Percentiles rank a stretch among this genome's conserved stretches.
These are phyloP conservation scores for Capsicum pubescens DNA, from an alignment of 257 asterid species.

Conservation along the genomic window DNA sequence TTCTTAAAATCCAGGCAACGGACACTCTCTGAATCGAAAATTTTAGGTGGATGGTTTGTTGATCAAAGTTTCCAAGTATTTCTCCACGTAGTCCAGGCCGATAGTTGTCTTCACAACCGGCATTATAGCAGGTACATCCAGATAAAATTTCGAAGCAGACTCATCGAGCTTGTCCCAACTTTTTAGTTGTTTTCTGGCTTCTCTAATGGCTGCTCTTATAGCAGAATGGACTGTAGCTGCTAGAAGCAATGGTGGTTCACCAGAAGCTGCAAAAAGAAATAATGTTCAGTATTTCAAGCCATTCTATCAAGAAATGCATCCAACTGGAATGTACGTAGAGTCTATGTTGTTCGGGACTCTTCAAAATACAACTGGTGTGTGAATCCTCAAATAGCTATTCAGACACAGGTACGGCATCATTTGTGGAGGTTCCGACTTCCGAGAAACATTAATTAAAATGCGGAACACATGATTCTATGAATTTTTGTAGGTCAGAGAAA, in stretches of 20 bases:
- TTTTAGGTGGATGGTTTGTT: not conserved
- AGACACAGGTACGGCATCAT: no score
- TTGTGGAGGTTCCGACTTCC: no score
- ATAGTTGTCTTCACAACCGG: conserved; percentile 37
- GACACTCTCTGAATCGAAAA: not conserved
- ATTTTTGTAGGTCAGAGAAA: no score
- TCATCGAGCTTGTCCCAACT: conserved; percentile 18
- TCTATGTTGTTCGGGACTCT: not conserved
- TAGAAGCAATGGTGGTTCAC: conserved; percentile 80
- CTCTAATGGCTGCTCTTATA: conserved; percentile 69
- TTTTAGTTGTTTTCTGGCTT: conserved; percentile 42
- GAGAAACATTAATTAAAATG: no score
- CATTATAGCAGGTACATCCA: conserved; percentile 35
- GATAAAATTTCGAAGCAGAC: conserved; percentile 23
- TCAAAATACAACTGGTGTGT: no score
- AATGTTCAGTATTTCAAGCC: not conserved
- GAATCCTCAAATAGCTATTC: no score
- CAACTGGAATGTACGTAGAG: not conserved
- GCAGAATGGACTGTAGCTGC: conserved; percentile 83
- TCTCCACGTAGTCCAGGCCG: conserved; percentile 35
- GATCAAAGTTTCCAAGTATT: conserved; percentile 36
- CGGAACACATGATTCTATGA: no score
- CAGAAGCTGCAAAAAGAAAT: conserved; percentile 59
- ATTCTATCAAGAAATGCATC: not conserved
- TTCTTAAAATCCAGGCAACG: not conserved